Conservation (phyloP, 1,284 basidiomycete genomes). For the Ceratobasidium sp. region DNA sequence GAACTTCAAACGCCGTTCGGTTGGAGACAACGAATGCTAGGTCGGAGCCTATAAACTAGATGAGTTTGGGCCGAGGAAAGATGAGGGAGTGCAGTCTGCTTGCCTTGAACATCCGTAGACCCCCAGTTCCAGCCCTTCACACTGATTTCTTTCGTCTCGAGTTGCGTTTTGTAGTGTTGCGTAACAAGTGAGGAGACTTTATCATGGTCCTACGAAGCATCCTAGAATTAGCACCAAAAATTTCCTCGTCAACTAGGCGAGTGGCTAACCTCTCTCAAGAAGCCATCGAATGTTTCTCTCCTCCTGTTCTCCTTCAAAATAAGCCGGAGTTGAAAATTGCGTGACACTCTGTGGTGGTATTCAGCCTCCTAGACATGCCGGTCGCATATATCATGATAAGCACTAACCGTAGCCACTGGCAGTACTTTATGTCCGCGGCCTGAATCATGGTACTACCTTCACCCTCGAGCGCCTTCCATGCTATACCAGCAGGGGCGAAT, state of each 20-base stretch:
- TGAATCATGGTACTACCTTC: conserved; percentile 69
- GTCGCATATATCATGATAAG: background rate
- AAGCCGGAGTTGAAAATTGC: conserved; percentile 88
- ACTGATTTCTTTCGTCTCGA: conserved; percentile 86
- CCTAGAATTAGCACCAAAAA: no score
- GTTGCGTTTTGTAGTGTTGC: conserved; percentile 80
- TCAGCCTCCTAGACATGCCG: background rate
- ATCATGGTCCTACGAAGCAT: conserved; percentile 72
- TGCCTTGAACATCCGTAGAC: conserved; percentile 89
- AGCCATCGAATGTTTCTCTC: conserved; percentile 88
- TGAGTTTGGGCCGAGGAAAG: conserved; percentile 13
- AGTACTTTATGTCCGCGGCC: conserved; percentile 80
- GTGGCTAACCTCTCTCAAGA: conserved; percentile 77
- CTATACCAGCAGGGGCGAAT: conserved; percentile 84
- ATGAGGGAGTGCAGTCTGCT: conserved; percentile 45
- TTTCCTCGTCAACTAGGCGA: background rate
- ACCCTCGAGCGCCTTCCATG: conserved; percentile 76
- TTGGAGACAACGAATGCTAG: conserved; percentile 89
- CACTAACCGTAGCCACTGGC: conserved; percentile 73
- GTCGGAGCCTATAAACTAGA: conserved; percentile 69
- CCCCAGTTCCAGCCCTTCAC: conserved; percentile 99
- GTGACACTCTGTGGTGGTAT: conserved; percentile 68
- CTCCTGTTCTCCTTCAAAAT: conserved; percentile 73
- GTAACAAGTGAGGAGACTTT: conserved; percentile 76
- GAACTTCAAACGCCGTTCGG: conserved; percentile 90